Evolutionary conservation across 2,329 filamentous ascomycete species (phyloP), one percentile per base, ranked within the genome.

Genomic region (Aurifilum marmelostoma): DNA sequence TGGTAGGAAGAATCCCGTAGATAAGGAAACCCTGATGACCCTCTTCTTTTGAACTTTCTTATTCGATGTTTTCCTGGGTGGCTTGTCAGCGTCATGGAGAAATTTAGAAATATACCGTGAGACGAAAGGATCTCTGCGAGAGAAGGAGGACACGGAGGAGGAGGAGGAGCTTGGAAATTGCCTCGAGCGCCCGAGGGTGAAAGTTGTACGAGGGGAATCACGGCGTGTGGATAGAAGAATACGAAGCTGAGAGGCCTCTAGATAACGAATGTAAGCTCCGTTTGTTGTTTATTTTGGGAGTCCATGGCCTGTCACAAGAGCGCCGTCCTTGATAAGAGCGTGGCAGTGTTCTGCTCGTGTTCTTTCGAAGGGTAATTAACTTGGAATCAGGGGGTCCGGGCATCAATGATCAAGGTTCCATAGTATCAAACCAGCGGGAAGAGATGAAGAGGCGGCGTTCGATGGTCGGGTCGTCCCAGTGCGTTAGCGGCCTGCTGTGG

Each of bases 291-390:
- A 60, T 24, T 60, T 60, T 39, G 58, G 58, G 58, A 60, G 34
- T n/a, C 14, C n/a, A 21, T n/a, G 52, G 24, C 27, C 12, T 56
- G 52, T 56, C 34, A 34, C 27, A 12, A 18, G 41, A 43, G 12
- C 18, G 27, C 39, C 37, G 34, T 43, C n/a, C 24, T 16, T 62
- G 59, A 43, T 65, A 58, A 65, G 63, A 32, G 18, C n/a, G 50
- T 65, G 63, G 37, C 50, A 58, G 50, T 58, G 63, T 59, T 65
- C 21, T 41, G 54, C 50, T 65, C 50, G 63, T 65, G 63, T 65
- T n/a, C 63, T 27, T n/a, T 27, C 27, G n/a, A n/a, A n/a, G n/a
- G n/a, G n/a, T n/a, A n/a, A n/a, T n/a, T n/a, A n/a, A n/a, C n/a
- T n/a, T n/a, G n/a, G n/a, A n/a, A 56, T 43, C 63, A 65, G 50